These are phyloP conservation scores for Monilinia fructicola DNA, from an alignment of 2,329 filamentous ascomycete species.

Conservation along the genomic window DNA sequence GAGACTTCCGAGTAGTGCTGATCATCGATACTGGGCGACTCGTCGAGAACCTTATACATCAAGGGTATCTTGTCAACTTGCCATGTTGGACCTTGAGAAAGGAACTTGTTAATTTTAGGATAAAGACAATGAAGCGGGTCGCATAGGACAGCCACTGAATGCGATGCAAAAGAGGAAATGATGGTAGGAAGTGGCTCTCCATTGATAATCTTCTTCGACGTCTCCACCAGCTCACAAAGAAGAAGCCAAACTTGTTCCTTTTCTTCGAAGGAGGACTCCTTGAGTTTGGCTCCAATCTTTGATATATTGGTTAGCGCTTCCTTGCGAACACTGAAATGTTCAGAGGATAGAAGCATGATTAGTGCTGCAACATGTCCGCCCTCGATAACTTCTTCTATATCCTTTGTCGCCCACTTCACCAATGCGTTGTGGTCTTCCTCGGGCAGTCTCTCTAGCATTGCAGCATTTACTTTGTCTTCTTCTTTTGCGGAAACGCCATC, in stretches of 20 bases:
- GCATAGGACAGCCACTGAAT: slow-evolving; percentile 66
- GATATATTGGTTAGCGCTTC: slow-evolving; percentile 71
- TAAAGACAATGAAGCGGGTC: slow-evolving; percentile 83
- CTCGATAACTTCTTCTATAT: slow-evolving; percentile 74
- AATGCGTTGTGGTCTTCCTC: slow-evolving; percentile 52
- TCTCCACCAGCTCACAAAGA: slow-evolving; percentile 77
- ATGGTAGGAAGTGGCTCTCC: slow-evolving; percentile 66
- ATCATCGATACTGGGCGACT: slow-evolving; percentile 70
- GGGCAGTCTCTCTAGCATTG: slow-evolving; percentile 25
- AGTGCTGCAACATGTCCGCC: slow-evolving; percentile 71
- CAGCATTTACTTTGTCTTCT: slow-evolving; percentile 26
- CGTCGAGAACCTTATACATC: slow-evolving; percentile 60
- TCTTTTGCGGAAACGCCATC: slow-evolving; percentile 26
- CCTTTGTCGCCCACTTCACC: slow-evolving; percentile 70
- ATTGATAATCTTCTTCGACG: slow-evolving; percentile 56
- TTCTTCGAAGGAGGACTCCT: slow-evolving; percentile 71
- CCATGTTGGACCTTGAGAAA: slow-evolving; percentile 78
- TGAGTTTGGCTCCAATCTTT: slow-evolving; percentile 62
- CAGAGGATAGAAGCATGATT: slow-evolving; percentile 72
- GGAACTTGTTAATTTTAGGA: slow-evolving; percentile 79
- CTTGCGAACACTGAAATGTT: slow-evolving; percentile 71
- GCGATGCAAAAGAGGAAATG: slow-evolving; percentile 72
- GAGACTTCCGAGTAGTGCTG: slow-evolving; percentile 68
- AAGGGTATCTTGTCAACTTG: slow-evolving; percentile 69
- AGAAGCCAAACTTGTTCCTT: slow-evolving; percentile 77